phyloP scores from a whole-genome alignment of 495 filamentous ascomycete genomes.

The Tuber microsphaerosporum region DNA sequence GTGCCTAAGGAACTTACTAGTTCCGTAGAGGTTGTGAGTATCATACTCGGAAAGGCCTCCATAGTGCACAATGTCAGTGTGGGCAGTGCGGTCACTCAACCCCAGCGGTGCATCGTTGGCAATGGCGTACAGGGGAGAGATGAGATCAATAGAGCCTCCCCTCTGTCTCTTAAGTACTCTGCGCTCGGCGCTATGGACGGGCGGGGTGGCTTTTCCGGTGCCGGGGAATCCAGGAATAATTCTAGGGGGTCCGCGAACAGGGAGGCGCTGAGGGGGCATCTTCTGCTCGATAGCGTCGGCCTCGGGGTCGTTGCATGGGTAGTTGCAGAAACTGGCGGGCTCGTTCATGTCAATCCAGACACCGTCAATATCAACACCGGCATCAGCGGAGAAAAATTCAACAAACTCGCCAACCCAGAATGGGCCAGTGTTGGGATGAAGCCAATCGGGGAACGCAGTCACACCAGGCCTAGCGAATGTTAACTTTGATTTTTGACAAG shows the following conservation, averaged over 20 bases:
- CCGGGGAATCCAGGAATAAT: constrained; percentile 56
- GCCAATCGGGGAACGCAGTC: constrained; percentile 76
- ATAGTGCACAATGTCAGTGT: constrained; percentile 66
- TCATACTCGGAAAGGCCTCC: constrained; percentile 69
- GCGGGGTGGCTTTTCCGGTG: constrained; percentile 6
- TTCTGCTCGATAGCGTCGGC: constrained; percentile 49
- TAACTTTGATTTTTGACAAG: background rate
- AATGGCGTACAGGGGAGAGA: constrained; percentile 68
- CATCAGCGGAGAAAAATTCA: constrained; percentile 57
- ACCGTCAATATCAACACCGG: constrained; percentile 73
- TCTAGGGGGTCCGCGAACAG: constrained; percentile 56
- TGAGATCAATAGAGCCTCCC: constrained; percentile 57
- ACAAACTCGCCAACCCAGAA: constrained; percentile 72
- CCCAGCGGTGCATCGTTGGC: constrained; percentile 57
- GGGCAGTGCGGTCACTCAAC: constrained; percentile 65
- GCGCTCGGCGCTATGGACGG: background rate
- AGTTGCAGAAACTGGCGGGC: constrained; percentile 64
- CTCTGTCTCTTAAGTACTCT: constrained; percentile 46
- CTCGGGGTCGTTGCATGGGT: constrained; percentile 62
- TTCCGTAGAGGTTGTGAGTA: constrained; percentile 78
- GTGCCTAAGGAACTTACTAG: constrained; percentile 47
- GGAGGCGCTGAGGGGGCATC: constrained; percentile 60
- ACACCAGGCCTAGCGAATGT: constrained; percentile 52
- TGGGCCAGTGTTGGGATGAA: constrained; percentile 55
- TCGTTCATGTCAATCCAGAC: constrained; percentile 89